These are phyloP conservation scores for Kwoniella bestiolae DNA, from an alignment of 768 basidiomycete genomes.

Conservation along the genomic window DNA sequence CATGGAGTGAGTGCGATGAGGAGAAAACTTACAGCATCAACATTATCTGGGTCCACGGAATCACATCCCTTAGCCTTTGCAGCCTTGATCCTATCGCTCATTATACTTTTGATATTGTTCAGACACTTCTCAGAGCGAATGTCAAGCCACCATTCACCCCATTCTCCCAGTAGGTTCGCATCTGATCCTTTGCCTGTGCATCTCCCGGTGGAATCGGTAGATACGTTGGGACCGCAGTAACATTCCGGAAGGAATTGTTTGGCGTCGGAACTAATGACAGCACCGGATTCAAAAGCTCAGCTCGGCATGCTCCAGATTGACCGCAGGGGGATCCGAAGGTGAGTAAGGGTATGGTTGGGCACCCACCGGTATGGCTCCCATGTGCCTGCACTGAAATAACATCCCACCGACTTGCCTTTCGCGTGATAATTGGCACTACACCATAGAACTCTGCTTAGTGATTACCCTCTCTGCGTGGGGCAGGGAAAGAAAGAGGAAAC, in stretches of 20 bases:
- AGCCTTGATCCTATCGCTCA: slow-evolving; percentile 27
- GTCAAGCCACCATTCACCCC: slow-evolving; percentile 46
- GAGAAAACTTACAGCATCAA: slow-evolving; percentile 37
- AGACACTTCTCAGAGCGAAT: slow-evolving; percentile 30
- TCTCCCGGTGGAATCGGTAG: slow-evolving; percentile 14
- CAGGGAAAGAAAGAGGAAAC: neutral
- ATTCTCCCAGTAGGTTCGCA: slow-evolving; percentile 35
- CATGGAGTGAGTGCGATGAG: too few relatives aligned
- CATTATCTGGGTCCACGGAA: slow-evolving; percentile 47
- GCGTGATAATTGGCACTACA: slow-evolving; percentile 34
- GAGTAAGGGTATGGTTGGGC: neutral
- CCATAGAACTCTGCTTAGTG: too few relatives aligned
- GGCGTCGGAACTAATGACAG: slow-evolving; percentile 19
- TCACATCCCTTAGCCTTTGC: slow-evolving; percentile 40
- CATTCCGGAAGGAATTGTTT: slow-evolving; percentile 28
- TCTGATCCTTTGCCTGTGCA: slow-evolving; percentile 19
- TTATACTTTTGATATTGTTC: slow-evolving; percentile 23
- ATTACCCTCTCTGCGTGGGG: too few relatives aligned
- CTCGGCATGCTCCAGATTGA: too few relatives aligned
- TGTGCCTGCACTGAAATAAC: slow-evolving; percentile 44
- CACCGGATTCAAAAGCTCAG: too few relatives aligned
- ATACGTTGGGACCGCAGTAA: slow-evolving; percentile 31
- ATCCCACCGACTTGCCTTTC: slow-evolving; percentile 39
- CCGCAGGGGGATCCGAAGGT: neutral
- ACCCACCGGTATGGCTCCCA: slow-evolving; percentile 39